phyloP scores from a whole-genome alignment of 345 rosid genomes.

The Gossypium mustelinum region DNA sequence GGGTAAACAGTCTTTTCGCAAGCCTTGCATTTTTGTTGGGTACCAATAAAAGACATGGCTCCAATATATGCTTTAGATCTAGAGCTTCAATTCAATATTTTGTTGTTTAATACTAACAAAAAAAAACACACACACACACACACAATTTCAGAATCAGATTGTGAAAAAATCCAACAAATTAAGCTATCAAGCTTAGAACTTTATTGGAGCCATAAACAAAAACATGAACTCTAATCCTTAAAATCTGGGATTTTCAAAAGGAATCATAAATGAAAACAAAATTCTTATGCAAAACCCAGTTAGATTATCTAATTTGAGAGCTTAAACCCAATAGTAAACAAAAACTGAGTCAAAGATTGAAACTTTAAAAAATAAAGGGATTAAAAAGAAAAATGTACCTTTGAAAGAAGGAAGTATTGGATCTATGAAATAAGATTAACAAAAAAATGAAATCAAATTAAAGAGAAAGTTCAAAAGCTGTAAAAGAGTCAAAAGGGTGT shows the following conservation, averaged over 20 bases:
- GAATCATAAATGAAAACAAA: not conserved
- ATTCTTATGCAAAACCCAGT: not conserved
- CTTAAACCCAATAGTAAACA: not conserved
- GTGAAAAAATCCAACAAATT: too few species aligned
- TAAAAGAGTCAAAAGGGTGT: not conserved
- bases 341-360: not conserved
- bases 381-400: conserved; percentile 22
- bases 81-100: not conserved
- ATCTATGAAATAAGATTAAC: not conserved
- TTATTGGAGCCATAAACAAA: too few species aligned
- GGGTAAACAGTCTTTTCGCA: conserved; percentile 98
- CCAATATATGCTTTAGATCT: conserved; percentile 18
- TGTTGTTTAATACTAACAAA: too few species aligned
- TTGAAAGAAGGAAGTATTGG: not conserved
- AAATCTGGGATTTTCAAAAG: not conserved
- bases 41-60: conserved; percentile 88
- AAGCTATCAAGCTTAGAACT: too few species aligned
- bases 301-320: conserved; percentile 6
- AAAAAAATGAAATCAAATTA: not conserved
- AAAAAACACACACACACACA: too few species aligned
- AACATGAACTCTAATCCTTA: too few species aligned
- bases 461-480: not conserved
- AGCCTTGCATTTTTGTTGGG: conserved; percentile 92
- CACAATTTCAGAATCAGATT: too few species aligned
- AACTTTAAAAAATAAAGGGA: not conserved